Evolutionary conservation across 108 stramenopile genomes (phyloP).

Genomic region (Cyclostephanos tholiformis): DNA sequence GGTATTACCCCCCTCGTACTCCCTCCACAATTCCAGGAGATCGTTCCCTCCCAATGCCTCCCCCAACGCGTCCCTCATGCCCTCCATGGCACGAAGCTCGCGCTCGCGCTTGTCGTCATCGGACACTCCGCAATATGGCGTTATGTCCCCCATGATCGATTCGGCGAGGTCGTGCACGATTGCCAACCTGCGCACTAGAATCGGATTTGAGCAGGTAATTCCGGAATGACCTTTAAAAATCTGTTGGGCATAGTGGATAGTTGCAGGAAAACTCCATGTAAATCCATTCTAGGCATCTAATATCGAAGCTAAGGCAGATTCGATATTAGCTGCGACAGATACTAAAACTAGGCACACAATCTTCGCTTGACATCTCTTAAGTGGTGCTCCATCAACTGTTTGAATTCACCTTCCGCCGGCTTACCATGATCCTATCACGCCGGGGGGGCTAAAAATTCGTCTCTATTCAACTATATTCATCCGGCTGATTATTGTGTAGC

Average conservation of each 20-base stretch:
- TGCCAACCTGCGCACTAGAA: no score
- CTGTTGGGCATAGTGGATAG: no score
- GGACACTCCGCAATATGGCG: slow-evolving; percentile 70
- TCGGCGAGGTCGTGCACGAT: slow-evolving; percentile 85
- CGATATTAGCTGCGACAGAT: no score
- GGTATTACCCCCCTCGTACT: slow-evolving; percentile 74
- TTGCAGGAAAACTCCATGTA: no score
- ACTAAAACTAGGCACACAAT: not conserved
- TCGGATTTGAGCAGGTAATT: no score
- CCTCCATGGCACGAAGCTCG: slow-evolving; percentile 73
- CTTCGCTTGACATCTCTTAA: not conserved
- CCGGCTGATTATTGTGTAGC: no score
- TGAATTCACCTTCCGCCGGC: not conserved
- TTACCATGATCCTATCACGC: no score
- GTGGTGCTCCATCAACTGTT: not conserved
- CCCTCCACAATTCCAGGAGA: slow-evolving; percentile 72
- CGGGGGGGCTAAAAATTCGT: no score
- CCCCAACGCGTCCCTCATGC: slow-evolving; percentile 46
- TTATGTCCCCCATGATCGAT: slow-evolving; percentile 81
- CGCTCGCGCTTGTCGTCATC: slow-evolving; percentile 60
- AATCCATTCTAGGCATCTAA: no score
- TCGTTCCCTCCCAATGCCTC: slow-evolving; percentile 50
- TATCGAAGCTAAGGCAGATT: no score
- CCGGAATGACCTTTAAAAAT: no score
- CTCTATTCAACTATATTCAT: no score